Evolutionary conservation across 2,329 filamentous ascomycete genomes (phyloP).

Genomic region (Tolypocladium inflatum): DNA sequence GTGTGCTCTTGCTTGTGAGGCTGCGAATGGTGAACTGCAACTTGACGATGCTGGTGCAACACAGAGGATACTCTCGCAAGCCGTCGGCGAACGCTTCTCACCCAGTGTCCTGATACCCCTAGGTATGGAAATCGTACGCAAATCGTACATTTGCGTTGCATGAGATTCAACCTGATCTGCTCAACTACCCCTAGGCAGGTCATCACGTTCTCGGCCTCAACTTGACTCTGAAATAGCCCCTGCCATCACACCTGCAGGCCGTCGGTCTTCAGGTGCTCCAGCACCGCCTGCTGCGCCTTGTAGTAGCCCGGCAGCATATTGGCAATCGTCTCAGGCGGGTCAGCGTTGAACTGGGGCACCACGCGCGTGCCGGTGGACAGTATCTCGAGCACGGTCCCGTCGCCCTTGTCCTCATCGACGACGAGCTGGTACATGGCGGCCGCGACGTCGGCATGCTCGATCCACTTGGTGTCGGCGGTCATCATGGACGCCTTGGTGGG

Average conservation of each 20-base stretch:
- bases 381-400: conserved; percentile 23
- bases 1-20: neutral
- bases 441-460: conserved; percentile 13
- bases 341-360: conserved; percentile 17
- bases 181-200: neutral
- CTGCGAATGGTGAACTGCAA: neutral
- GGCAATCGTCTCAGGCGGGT: conserved; percentile 13
- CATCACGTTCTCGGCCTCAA: neutral
- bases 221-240: neutral
- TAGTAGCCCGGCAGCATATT: conserved; percentile 13
- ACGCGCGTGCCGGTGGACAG: conserved; percentile 10
- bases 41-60: neutral
- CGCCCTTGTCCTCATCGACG: conserved; percentile 13
- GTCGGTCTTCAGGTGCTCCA: too few species aligned
- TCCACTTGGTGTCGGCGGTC: too few species aligned
- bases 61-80: neutral
- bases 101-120: neutral
- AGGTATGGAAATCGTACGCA: neutral
- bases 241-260: too few species aligned
- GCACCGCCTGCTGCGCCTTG: neutral
- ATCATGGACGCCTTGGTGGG: too few species aligned
- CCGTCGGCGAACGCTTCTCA: neutral
- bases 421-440: conserved; percentile 19
- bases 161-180: neutral
- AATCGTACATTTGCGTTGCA: neutral